Base-by-base conservation (phyloP, 1,284 basidiomycete species). In the Agroathelia rolfsii region DNA sequence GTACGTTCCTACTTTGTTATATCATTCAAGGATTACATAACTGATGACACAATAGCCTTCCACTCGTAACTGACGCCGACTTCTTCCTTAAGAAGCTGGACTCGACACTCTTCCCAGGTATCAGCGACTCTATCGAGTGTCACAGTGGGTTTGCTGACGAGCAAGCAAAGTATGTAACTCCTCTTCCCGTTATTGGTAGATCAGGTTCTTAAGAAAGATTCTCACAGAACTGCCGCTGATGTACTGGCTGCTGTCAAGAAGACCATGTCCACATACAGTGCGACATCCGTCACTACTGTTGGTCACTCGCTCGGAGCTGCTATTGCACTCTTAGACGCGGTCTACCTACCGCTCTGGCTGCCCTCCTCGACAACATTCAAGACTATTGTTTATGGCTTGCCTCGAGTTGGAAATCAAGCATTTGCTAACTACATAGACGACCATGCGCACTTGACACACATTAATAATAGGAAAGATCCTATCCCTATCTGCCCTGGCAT, bases 301-400 rank as follows among this genome's bases (percentile, higher is more conserved):
- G 74, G 75, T 0, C 72, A 76, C 42, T 76, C 72, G 0, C 58
- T 76, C 13, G 69, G 69, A 65, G 69, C 61, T 16, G 72, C 73
- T 0, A 49, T 78, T 30, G 53, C 72, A 2, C 53, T 72, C 1
- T 52, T 79, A 3, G 62, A 67, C 27, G 49, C 56, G 0, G 48
- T 63, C 12, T 66, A 53, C 41, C 52, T 67, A 11, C 49, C 47
- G 2, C 36, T 56, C 6, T 46, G 56, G 16, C 48, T 66, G 4
- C 56, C 63, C 3, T 24, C 48, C 0, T 42, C 41, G 17, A 57
- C 50, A 4, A 36, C 41, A 2, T 47, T 64, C 41, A 43, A 44
- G 18, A 47, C 48, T 5, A 49, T 72, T 24, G 52, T 55, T 0
- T 76, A 69, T 39, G 72, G 70, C 14, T 57, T 75, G 50, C 78